Base-by-base conservation (phyloP, 768 basidiomycete genomes). In the Hygrophoropsis aurantiaca region DNA sequence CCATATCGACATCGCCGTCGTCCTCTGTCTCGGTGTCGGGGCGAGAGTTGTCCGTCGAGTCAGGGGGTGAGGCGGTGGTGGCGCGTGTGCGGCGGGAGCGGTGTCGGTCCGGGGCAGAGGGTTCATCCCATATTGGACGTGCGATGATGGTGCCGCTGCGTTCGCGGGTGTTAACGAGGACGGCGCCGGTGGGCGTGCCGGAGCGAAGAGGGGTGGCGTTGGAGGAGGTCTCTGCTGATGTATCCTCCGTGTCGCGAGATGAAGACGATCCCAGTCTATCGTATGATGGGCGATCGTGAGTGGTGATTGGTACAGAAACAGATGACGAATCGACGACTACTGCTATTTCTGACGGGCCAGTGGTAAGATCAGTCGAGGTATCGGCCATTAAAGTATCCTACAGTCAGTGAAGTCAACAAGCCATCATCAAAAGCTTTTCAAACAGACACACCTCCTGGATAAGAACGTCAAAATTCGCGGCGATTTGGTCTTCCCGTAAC, bases 1-100 rank as follows among this genome's bases (percentile, higher is more conserved):
- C 79, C 70, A 80, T 78, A 42, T 79, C 80, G 2, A 72, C 75
- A 43, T 88, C 64, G 20, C 74, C 83, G 38, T 87, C 87, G 41
- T 87, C 86, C 60, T 94, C 89, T 0, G 87, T 85, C 66, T 90
- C 88, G 0, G 86, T 85, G 47, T 87, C 84, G 0, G 83, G 74
- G 11, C 84, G 71, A 0, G 82, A 82, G n/a, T 72, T 77, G 25
- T 73, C 72, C 0, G 73, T 70, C 1, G 74, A 74, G 42, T 66
- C 62, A 11, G 73, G 69, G 5, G 75, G 74, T 1, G 77, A 77
- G 4, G 57, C 68, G 32, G 60, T 59, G 32, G 67, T 51, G 44
- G 57, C 43, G 13, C 66, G 71, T 19, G 61, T 40, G 26, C 70
- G 61, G 50, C 55, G 52, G 16, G 57, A 47, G 36, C 71, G 69